Evolutionary conservation across 2,329 filamentous ascomycete species (phyloP), one percentile per base, ranked within the genome.

Genomic region (Cytospora schulzeri): DNA sequence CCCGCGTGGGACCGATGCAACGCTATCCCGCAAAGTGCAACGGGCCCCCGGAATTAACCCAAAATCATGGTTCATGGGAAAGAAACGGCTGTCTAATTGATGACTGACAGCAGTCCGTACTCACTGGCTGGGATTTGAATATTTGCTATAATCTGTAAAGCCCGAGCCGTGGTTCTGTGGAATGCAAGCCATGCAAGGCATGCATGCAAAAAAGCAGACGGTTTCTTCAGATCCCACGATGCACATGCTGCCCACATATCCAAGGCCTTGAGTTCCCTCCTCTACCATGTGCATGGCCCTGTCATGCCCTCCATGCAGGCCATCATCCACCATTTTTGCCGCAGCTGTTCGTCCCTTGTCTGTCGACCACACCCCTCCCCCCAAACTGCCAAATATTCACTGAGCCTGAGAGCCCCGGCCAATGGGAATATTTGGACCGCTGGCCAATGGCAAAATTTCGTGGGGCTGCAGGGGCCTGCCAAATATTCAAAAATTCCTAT

Each of bases 21-120:
- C 59, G 59, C 59, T 56, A 56, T 17, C 59, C 59, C n/a, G 28
- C 51, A 38, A 55, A 28, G n/a, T 31, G 35, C 28, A 50, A 48
- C 38, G 38, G 55, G 17, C 35, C 59, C 58, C 52, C 7, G 14
- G 11, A 22, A 28, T 22, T 35, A 61, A 55, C 52, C 31, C 35
- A 35, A 56, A 35, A 48, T 14, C 45, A 48, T 48, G n/a, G 45
- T 15, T 14, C 6, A 14, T 17, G 14, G 38, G 8, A 19, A 41
- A 14, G 38, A 4, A 19, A 14, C 19, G 38, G 7, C 31, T 33
- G 29, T n/a, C n/a, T n/a, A n/a, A 9, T 31, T 31, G 29, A 9
- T 31, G 31, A 33, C 31, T 33, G 31, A 33, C 12, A 11, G 12
- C 31, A 9, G 31, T 9, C 31, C 2, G 31, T 33, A 33, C 31